Evolutionary conservation across 148 eudicot species (phyloP).

Genomic region (Diospyros lotus): DNA sequence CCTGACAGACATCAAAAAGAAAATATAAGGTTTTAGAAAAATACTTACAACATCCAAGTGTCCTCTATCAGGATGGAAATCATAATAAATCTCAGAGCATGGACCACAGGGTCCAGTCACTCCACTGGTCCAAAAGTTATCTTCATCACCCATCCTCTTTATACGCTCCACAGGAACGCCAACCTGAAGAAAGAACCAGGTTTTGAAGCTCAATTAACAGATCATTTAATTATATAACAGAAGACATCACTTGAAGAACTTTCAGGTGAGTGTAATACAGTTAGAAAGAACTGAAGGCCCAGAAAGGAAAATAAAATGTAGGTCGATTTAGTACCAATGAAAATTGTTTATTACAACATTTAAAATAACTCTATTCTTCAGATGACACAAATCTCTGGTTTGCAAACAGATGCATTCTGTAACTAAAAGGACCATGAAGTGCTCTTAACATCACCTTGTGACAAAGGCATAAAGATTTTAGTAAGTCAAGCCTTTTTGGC

Average conservation of each 20-base stretch:
- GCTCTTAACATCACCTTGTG: neutral
- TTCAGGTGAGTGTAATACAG: neutral
- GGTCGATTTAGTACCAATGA: neutral
- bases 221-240: neutral
- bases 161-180: conserved; percentile 82
- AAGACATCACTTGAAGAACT: neutral
- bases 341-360: no score
- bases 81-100: conserved; percentile 96
- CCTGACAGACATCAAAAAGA: neutral
- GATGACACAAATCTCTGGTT: neutral
- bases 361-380: no score
- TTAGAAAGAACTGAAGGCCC: neutral
- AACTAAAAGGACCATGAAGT: conserved; percentile 2
- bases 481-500: neutral
- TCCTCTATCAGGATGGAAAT: conserved; percentile 93
- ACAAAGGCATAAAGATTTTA: neutral
- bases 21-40: neutral
- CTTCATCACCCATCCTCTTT: conserved; percentile 87
- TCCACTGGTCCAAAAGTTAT: conserved; percentile 99
- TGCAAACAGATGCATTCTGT: conserved; percentile 4
- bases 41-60: conserved; percentile 63
- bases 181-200: conserved; percentile 42
- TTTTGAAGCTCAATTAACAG: neutral
- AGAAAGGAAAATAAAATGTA: neutral
- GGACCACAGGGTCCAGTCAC: conserved; percentile 98